A percentile compares a stretch with the other conserved stretches of the same genome.
These are phyloP conservation scores for Kodamaea kakaduensis DNA, from an alignment of 805 yeast genomes.

Conservation along the genomic window DNA sequence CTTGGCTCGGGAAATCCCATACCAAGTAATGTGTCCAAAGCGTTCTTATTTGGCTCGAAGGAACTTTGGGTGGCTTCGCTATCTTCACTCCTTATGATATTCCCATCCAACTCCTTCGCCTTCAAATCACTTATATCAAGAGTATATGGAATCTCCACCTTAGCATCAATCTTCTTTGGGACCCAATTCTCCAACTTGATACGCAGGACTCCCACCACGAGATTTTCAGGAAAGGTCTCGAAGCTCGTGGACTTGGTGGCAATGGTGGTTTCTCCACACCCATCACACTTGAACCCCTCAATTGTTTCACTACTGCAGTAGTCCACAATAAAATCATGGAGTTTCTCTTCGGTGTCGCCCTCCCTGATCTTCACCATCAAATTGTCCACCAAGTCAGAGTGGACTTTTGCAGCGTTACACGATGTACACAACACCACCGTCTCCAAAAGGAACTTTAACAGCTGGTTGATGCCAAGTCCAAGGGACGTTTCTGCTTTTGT, in stretches of 20 bases:
- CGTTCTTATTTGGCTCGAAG: constrained; percentile 55
- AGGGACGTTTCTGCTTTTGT: constrained; percentile 55
- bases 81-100: constrained; percentile 18
- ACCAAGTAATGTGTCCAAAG: constrained; percentile 50
- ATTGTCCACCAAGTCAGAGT: constrained; percentile 54
- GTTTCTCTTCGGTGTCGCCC: constrained; percentile 9
- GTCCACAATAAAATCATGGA: constrained; percentile 9
- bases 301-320: constrained; percentile 49
- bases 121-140: constrained; percentile 43
- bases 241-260: constrained; percentile 45
- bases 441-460: constrained; percentile 62
- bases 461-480: constrained; percentile 44
- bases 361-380: constrained; percentile 57
- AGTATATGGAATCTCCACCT: constrained; percentile 48
- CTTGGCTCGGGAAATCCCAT: constrained; percentile 88
- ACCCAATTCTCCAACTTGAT: constrained; percentile 86
- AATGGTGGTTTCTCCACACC: constrained; percentile 41
- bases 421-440: constrained; percentile 55
- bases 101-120: constrained; percentile 39
- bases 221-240: constrained; percentile 61
- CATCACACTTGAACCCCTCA: constrained; percentile 58
- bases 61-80: constrained; percentile 2
- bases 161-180: constrained; percentile 77
- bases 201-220: constrained; percentile 72
- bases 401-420: constrained; percentile 61